These are phyloP conservation scores for Mallotus repandus DNA, from an alignment of 441 rosid genomes.

Conservation along the genomic window DNA sequence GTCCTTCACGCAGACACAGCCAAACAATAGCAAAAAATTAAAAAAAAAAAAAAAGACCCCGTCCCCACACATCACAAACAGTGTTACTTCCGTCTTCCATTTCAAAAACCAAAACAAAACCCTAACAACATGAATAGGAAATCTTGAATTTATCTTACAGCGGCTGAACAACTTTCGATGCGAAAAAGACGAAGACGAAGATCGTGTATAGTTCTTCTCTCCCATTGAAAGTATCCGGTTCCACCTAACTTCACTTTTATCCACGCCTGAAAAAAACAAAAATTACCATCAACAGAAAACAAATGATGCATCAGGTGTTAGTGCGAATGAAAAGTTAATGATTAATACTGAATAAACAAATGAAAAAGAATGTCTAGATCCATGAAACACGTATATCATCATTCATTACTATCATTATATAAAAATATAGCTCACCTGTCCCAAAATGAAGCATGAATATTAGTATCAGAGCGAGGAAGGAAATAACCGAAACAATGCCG, in stretches of 20 bases:
- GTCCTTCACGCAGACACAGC: not conserved
- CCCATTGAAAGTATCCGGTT: not conserved
- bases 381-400: not conserved
- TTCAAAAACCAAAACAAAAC: not conserved
- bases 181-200: conserved; percentile 7
- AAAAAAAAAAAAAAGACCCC: not conserved
- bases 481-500: conserved; percentile 22
- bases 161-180: conserved; percentile 56
- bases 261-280: not conserved
- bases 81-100: not conserved
- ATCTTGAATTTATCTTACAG: conserved; percentile 33
- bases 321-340: not conserved
- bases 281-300: not conserved
- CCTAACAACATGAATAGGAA: not conserved
- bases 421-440: conserved; percentile 26
- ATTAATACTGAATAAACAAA: not conserved
- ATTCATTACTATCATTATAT: not conserved
- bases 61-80: not conserved
- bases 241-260: not conserved
- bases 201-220: conserved; percentile 11
- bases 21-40: not conserved
- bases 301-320: conserved; percentile 8
- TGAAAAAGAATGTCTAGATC: conserved; percentile 18
- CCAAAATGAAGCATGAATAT: conserved; percentile 19
- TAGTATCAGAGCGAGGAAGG: conserved; percentile 19